Percentiles rank a stretch among this genome's conserved stretches.
phyloP scores from a whole-genome alignment of 192 early-diverging fungal genomes.

The Fimicolochytrium jonesii region DNA sequence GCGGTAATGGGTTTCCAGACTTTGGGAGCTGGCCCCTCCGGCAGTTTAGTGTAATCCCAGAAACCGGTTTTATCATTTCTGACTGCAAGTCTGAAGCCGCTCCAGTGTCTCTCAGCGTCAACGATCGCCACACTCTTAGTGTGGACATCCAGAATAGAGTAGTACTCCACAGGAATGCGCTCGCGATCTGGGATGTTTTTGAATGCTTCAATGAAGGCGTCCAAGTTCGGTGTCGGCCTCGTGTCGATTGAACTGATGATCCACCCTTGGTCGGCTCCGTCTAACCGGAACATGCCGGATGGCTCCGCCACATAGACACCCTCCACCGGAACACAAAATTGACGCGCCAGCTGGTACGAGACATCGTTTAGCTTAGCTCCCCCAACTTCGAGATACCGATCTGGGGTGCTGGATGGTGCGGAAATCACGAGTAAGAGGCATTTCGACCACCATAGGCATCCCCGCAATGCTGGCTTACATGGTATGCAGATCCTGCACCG shows the following conservation, averaged over 20 bases:
- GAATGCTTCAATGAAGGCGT: constrained; percentile 74
- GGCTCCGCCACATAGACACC: constrained; percentile 79
- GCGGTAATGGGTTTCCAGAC: constrained; percentile 62
- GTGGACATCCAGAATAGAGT: constrained; percentile 74
- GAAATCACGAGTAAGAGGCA: neutral
- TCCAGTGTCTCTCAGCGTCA: constrained; percentile 85
- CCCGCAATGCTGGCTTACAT: too few relatives aligned
- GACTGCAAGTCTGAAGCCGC: constrained; percentile 67
- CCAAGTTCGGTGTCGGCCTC: constrained; percentile 65
- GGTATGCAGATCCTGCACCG: constrained; percentile 69
- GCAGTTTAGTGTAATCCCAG: constrained; percentile 74
- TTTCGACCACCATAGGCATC: too few relatives aligned
- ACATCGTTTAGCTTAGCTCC: constrained; percentile 65
- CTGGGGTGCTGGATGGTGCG: constrained; percentile 55
- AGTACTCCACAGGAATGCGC: constrained; percentile 77
- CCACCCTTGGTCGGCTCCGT: constrained; percentile 67
- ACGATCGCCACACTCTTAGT: constrained; percentile 78
- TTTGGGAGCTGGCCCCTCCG: constrained; percentile 57
- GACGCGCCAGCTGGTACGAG: constrained; percentile 49
- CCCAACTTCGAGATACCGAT: constrained; percentile 80
- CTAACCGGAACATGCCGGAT: constrained; percentile 64
- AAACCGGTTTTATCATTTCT: constrained; percentile 72
- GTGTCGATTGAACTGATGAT: constrained; percentile 73
- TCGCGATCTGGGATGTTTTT: constrained; percentile 67
- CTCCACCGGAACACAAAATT: constrained; percentile 46